These are phyloP conservation scores for Rasamsonia emersonii DNA, from an alignment of 2,329 filamentous ascomycete species.

Conservation along the genomic window DNA sequence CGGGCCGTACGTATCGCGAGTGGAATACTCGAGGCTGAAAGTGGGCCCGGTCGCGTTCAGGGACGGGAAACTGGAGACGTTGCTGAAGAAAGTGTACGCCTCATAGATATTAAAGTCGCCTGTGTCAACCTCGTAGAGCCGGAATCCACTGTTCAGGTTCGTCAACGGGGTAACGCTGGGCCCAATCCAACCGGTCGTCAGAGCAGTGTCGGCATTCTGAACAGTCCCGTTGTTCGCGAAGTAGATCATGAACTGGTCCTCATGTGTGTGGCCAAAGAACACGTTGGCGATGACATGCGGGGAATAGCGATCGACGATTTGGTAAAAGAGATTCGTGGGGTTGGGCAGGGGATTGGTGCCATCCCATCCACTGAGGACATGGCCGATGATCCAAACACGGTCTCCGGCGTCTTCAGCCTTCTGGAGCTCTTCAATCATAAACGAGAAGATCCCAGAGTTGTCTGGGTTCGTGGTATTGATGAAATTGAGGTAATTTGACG, in stretches of 20 bases:
- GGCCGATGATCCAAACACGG: conserved; percentile 47
- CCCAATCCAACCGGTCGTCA: conserved; percentile 45
- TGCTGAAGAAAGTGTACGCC: conserved; percentile 46
- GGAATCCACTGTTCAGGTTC: conserved; percentile 46
- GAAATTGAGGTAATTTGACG: conserved; percentile 39
- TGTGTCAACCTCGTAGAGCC: conserved; percentile 49
- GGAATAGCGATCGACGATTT: conserved; percentile 47
- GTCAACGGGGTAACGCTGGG: conserved; percentile 46
- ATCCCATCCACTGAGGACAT: conserved; percentile 50
- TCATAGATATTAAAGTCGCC: conserved; percentile 46
- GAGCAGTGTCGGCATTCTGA: conserved; percentile 31
- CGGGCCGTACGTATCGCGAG: conserved; percentile 40
- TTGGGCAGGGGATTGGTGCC: conserved; percentile 46
- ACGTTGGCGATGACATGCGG: conserved; percentile 48
- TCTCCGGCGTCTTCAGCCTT: conserved; percentile 45
- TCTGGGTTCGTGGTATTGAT: conserved; percentile 47
- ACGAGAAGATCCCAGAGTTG: conserved; percentile 40
- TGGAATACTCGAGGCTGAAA: conserved; percentile 44
- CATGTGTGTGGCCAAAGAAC: conserved; percentile 49
- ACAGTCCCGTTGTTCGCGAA: conserved; percentile 45
- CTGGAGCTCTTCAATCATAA: conserved; percentile 45
- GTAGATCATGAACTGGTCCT: conserved; percentile 47
- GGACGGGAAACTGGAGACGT: conserved; percentile 37
- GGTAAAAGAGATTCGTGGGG: conserved; percentile 47
- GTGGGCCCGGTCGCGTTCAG: conserved; percentile 38